Conservation (phyloP, 2,329 filamentous ascomycete genomes). For the Talaromyces albobiverticillius region DNA sequence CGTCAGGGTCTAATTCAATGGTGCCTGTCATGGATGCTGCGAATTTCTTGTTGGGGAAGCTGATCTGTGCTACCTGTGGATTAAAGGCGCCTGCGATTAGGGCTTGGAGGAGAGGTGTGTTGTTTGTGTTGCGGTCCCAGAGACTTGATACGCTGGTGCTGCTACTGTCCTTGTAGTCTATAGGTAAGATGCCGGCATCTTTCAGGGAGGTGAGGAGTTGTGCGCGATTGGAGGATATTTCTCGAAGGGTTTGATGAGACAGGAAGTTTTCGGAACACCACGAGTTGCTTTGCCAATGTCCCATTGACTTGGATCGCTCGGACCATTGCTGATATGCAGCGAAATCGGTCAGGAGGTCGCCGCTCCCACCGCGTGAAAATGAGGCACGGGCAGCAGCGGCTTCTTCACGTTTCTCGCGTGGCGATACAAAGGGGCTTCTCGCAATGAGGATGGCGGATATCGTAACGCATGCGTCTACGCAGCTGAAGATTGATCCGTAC, state of each 20-base stretch:
- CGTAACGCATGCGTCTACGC: slow-evolving; percentile 80
- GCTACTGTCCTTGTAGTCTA: slow-evolving; percentile 43
- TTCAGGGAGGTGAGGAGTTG: slow-evolving; percentile 84
- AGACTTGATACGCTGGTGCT: slow-evolving; percentile 42
- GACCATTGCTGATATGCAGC: slow-evolving; percentile 81
- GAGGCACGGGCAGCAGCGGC: slow-evolving; percentile 71
- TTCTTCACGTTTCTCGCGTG: slow-evolving; percentile 77
- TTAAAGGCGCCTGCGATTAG: slow-evolving; percentile 71
- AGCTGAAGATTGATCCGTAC: slow-evolving; percentile 90
- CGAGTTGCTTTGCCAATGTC: slow-evolving; percentile 48
- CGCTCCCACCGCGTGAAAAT: slow-evolving; percentile 68
- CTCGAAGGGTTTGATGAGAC: slow-evolving; percentile 75
- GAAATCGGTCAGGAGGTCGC: slow-evolving; percentile 85
- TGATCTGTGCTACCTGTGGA: slow-evolving; percentile 87
- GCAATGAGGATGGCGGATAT: slow-evolving; percentile 92
- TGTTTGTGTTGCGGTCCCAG: slow-evolving; percentile 34
- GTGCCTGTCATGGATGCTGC: slow-evolving; percentile 81
- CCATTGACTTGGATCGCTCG: slow-evolving; percentile 54
- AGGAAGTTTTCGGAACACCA: slow-evolving; percentile 89
- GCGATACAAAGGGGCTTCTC: slow-evolving; percentile 80
- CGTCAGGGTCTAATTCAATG: slow-evolving; percentile 90
- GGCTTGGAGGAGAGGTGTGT: slow-evolving; percentile 59
- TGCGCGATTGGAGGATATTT: slow-evolving; percentile 80
- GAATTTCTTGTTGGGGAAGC: slow-evolving; percentile 95
- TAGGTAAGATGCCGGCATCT: slow-evolving; percentile 74